A percentile compares a stretch with the other conserved stretches of the same genome.
These are phyloP conservation scores for Pythium myriotylum DNA, from an alignment of 352 stramenopile species.

Conservation along the genomic window DNA sequence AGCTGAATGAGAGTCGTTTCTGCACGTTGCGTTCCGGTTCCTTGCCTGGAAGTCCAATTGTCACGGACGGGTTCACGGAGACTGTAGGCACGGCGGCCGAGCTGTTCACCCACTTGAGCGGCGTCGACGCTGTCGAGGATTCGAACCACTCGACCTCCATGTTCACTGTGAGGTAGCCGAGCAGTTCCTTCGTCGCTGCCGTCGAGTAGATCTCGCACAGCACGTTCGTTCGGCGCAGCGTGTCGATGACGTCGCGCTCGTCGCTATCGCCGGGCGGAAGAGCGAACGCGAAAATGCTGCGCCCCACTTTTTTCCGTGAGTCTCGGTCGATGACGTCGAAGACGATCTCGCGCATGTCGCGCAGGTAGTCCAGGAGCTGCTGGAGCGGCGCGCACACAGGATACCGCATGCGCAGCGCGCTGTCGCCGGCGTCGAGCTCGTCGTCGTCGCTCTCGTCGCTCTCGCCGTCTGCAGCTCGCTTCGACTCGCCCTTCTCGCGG, in stretches of 20 bases:
- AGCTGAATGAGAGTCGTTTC: slow-evolving; percentile 32
- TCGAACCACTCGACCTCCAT: slow-evolving; percentile 28
- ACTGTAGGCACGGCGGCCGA: slow-evolving; percentile 4
- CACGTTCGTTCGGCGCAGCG: slow-evolving; percentile 46
- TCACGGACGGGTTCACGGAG: slow-evolving; percentile 19
- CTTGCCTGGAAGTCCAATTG: background rate
- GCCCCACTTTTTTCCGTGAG: slow-evolving; percentile 41
- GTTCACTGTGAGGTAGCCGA: slow-evolving; percentile 29
- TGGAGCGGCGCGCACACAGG: slow-evolving; percentile 36
- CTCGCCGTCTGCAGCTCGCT: too few relatives aligned
- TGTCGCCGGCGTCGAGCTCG: slow-evolving; percentile 6
- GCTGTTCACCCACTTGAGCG: slow-evolving; percentile 26
- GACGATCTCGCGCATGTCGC: slow-evolving; percentile 55
- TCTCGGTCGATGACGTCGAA: slow-evolving; percentile 67
- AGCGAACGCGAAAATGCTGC: slow-evolving; percentile 27
- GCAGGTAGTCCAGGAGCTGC: slow-evolving; percentile 56
- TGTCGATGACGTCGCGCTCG: slow-evolving; percentile 18
- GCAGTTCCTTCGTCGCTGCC: background rate
- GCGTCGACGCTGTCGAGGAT: slow-evolving; percentile 3
- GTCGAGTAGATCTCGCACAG: slow-evolving; percentile 29
- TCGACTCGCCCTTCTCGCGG: too few relatives aligned
- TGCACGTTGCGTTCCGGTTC: slow-evolving; percentile 17
- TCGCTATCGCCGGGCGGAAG: background rate
- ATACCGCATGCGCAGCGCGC: slow-evolving; percentile 50
- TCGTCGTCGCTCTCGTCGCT: slow-evolving; percentile 11